Base-by-base conservation (phyloP, 768 basidiomycete species). In the Mycena maculata region DNA sequence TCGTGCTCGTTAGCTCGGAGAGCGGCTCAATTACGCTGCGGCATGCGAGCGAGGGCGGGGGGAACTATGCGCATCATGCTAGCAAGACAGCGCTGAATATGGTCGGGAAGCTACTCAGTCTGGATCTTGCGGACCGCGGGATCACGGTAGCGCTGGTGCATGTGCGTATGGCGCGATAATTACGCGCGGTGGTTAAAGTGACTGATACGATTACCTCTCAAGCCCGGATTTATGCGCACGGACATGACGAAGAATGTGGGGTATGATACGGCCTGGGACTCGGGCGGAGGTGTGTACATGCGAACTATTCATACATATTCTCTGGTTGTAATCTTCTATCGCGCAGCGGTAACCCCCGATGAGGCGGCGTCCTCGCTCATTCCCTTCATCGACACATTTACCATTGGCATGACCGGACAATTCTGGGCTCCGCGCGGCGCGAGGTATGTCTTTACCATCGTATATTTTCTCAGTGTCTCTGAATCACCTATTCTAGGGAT, bases 181-280 rank as follows among this genome's bases (percentile, higher is more conserved):
- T n/a, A 16, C 12, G 27, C 52, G n/a, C n/a, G n/a, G n/a, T n/a
- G n/a, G n/a, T n/a, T n/a, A n/a, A n/a, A n/a, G n/a, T n/a, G n/a
- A n/a, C n/a, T n/a, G n/a, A n/a, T n/a, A n/a, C n/a, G n/a, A n/a
- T n/a, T n/a, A n/a, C n/a, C n/a, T n/a, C n/a, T n/a, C n/a, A 63
- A 85, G 82, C 84, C 84, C 23, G 83, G 84, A 0, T 86, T 86
- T 72, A 79, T 86, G 77, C 79, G 78, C 64, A 85, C 83, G 1
- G 82, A 83, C 48, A 79, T 82, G 84, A 85, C 84, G 18, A 82
- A 80, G 63, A 72, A 73, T 41, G 83, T 83, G 13, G 83, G 84
- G 0, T 82, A 80, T 65, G 83, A 85, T 63, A 60, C 82, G 62
- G 83, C 73, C 68, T 84, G 79, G 67, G 83, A 84, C 18, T 70